A percentile compares a stretch with the other conserved stretches of the same genome.
phyloP scores from a whole-genome alignment of 148 eudicot genomes.

The Arctostaphylos glauca region DNA sequence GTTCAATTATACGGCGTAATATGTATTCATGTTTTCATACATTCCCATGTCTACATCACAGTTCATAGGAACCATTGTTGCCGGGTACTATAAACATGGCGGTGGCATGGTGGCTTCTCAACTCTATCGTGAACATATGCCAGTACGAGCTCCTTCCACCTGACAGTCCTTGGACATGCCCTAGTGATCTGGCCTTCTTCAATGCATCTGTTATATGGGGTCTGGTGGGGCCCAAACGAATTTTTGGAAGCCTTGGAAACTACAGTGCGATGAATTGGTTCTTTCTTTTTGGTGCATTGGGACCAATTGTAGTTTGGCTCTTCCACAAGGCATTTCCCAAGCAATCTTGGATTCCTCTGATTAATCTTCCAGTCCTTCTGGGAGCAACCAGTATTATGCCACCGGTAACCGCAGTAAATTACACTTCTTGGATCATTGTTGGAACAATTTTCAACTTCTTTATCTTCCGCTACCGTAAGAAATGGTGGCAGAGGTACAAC shows the following conservation, averaged over 20 bases:
- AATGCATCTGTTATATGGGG: constrained; percentile 99
- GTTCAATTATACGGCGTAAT: neutral
- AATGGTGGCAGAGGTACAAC: constrained; percentile 98
- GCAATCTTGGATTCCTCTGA: constrained; percentile 81
- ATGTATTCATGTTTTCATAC: neutral
- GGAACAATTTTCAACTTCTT: constrained; percentile 92
- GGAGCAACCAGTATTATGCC: constrained; percentile 91
- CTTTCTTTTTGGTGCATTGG: constrained; percentile 86
- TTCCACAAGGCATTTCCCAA: constrained; percentile 82
- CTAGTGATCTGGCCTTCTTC: constrained; percentile 78
- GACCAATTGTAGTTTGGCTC: constrained; percentile 83
- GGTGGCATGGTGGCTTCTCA: constrained; percentile 89
- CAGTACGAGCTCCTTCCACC: constrained; percentile 72
- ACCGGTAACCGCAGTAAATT: constrained; percentile 83
- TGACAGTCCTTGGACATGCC: constrained; percentile 97
- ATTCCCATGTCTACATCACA: constrained; percentile 6
- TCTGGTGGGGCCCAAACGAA: constrained; percentile 82
- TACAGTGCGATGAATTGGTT: constrained; percentile 92
- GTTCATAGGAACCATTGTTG: constrained; percentile 96
- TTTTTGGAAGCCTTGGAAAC: constrained; percentile 74
- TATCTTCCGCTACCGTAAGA: constrained; percentile 71
- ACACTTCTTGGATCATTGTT: constrained; percentile 77
- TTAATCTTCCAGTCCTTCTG: constrained; percentile 87
- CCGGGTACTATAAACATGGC: constrained; percentile 79
- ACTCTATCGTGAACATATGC: constrained; percentile 72